Base-by-base conservation (phyloP, 768 basidiomycete species). In the Rubroboletus satanas region DNA sequence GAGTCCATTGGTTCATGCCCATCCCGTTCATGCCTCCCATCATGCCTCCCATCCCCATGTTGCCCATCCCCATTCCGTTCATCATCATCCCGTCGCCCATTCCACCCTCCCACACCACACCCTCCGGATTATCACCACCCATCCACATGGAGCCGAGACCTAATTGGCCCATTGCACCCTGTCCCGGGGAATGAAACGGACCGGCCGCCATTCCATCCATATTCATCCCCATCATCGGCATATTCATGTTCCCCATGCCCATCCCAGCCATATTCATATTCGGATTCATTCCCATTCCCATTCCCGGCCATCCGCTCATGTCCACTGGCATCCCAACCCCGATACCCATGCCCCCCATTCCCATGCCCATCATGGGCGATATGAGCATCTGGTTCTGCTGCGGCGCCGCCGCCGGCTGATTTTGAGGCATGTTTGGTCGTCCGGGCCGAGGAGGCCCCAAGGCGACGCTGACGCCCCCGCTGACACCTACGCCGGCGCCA, bases 31-130 rank as follows among this genome's bases (percentile, higher is more conserved):
- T 72, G 36, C 64, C 61, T 0, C 64, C 64, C 63, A 67, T 71
- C 67, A 70, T 64, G 0, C 63, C 66, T 1, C 69, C 72, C 62
- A 69, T 67, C 2, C 68, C 72, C 36, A 69, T 62, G 45, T 64
- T 72, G 29, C 69, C 74, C 67, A 71, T 72, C 0, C 66, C 70
- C 62, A 72, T 74, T 37, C 62, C 60, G 33, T 68, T 72, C 61
- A 74, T 77, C 64, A 77, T 74, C 64, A 81, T 81, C 9, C 75
- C 77, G 5, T 74, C 72, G 26, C 69, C 67, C 68, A 74, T 71
- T 0, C 71, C 72, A 9, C 68, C 71, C 17, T 73, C 74, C 71
- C 72, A 72, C 54, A 78, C 72, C 18, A 63, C 68, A 1, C 69
- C 65, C 45, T 71, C 72, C 1, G 66, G 61, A 18, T 66, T 62